These are phyloP conservation scores for Gossypium bickii DNA, from an alignment of 345 rosid genomes.

Conservation along the genomic window DNA sequence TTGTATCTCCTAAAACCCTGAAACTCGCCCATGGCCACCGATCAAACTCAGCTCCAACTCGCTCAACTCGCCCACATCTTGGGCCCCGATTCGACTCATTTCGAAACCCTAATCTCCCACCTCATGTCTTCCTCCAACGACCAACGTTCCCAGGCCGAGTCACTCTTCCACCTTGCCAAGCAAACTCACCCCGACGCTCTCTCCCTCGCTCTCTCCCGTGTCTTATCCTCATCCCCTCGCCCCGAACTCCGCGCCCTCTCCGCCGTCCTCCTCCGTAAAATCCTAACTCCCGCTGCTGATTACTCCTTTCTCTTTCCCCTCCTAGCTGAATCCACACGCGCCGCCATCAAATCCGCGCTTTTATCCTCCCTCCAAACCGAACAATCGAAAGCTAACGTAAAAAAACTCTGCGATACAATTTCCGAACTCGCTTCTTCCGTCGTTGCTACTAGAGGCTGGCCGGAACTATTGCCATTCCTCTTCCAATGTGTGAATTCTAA, in stretches of 20 bases:
- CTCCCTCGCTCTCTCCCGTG: conserved; percentile 44
- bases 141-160: conserved; percentile 62
- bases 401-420: conserved; percentile 57
- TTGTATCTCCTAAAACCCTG: conserved; percentile 1
- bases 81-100: conserved; percentile 49
- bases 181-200: conserved; percentile 56
- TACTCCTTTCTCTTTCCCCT: conserved; percentile 39
- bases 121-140: conserved; percentile 76
- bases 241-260: conserved; percentile 56
- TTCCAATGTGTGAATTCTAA: conserved; percentile 50
- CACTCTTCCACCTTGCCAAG: conserved; percentile 51
- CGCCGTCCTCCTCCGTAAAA: conserved; percentile 64
- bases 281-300: conserved; percentile 45
- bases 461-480: conserved; percentile 56
- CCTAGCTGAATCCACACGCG: conserved; percentile 38
- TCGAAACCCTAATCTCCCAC: conserved; percentile 57
- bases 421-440: conserved; percentile 59
- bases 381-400: conserved; percentile 35
- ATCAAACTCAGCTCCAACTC: conserved; percentile 11
- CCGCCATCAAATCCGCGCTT: conserved; percentile 42
- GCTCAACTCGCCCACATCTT: conserved; percentile 32
- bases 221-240: conserved; percentile 36
- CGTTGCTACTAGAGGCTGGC: conserved; percentile 47
- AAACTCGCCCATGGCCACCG: conserved; percentile 12
- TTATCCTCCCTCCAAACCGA: conserved; percentile 46